Percentiles rank a stretch among this genome's conserved stretches.
Conservation (phyloP, 2,329 filamentous ascomycete species). For the Botrytis paeoniae region DNA sequence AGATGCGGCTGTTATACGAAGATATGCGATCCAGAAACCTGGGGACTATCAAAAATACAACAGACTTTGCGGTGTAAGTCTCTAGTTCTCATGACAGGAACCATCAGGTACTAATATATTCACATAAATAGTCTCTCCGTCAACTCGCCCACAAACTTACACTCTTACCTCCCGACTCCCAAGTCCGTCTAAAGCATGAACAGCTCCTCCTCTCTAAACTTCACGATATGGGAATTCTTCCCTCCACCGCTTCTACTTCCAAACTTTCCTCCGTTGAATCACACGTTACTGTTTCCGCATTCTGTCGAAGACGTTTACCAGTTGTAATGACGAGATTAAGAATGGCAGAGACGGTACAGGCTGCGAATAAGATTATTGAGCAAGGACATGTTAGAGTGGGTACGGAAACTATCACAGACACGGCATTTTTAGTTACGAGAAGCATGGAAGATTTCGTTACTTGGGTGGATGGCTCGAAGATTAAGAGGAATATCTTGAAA, state of each 20-base stretch:
- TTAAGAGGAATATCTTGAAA: conserved; percentile 92
- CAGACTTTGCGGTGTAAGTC: conserved; percentile 62
- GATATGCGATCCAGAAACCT: conserved; percentile 89
- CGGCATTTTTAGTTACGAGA: conserved; percentile 83
- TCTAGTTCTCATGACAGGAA: conserved; percentile 22
- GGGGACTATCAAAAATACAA: conserved; percentile 75
- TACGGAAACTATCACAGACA: conserved; percentile 84
- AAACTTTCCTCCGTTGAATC: conserved; percentile 84
- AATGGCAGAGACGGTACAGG: conserved; percentile 89
- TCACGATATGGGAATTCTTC: conserved; percentile 85
- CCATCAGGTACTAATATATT: conserved; percentile 18
- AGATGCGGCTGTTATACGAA: conserved; percentile 72
- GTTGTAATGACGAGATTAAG: conserved; percentile 87
- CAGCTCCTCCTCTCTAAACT: conserved; percentile 86
- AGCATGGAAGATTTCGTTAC: conserved; percentile 96
- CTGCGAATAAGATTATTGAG: conserved; percentile 84
- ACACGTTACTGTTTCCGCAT: conserved; percentile 82
- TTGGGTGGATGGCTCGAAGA: conserved; percentile 94
- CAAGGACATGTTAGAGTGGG: conserved; percentile 92
- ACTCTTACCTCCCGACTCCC: conserved; percentile 74
- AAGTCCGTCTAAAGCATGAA: conserved; percentile 80
- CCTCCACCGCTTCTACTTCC: conserved; percentile 58
- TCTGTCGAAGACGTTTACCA: conserved; percentile 78
- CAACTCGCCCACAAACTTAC: conserved; percentile 87
- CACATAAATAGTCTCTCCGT: conserved; percentile 63